A percentile compares a stretch with the other conserved stretches of the same genome.
These are phyloP conservation scores for Cavenderia fasciculata DNA, from an alignment of 78 protist genomes.

Conservation along the genomic window DNA sequence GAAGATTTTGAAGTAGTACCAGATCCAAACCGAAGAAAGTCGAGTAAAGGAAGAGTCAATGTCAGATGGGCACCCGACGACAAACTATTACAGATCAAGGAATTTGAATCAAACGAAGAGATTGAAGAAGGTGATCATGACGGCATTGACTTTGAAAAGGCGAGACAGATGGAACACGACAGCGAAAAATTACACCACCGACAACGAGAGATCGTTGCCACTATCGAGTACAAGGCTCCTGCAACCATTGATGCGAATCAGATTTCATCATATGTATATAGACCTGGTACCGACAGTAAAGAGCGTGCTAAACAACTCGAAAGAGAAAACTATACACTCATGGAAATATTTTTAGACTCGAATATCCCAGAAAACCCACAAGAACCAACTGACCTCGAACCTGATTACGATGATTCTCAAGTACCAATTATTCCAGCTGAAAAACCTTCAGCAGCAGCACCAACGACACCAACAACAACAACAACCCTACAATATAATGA, in stretches of 20 bases:
- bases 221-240: slow-evolving; percentile 11
- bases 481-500: background rate
- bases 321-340: slow-evolving; percentile 35
- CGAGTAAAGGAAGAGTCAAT: slow-evolving; percentile 47
- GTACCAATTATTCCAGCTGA: slow-evolving; percentile 17
- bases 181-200: background rate
- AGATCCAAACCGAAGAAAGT: slow-evolving; percentile 65
- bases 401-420: slow-evolving; percentile 29
- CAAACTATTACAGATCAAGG: slow-evolving; percentile 22
- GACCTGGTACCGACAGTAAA: slow-evolving; percentile 1
- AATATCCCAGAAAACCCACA: slow-evolving; percentile 51
- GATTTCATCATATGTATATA: background rate
- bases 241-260: background rate
- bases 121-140: background rate
- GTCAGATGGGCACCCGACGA: slow-evolving; percentile 63
- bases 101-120: slow-evolving; percentile 22
- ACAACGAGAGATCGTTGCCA: background rate
- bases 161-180: background rate
- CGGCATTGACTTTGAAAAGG: slow-evolving; percentile 21
- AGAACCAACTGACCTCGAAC: slow-evolving; percentile 29
- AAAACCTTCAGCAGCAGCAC: background rate
- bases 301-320: slow-evolving; percentile 32
- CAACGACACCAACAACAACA: background rate
- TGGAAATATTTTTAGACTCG: slow-evolving; percentile 10
- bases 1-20: slow-evolving; percentile 27